Base-by-base conservation (phyloP, 352 stramenopile genomes). In the Phytophthora pluvialis region DNA sequence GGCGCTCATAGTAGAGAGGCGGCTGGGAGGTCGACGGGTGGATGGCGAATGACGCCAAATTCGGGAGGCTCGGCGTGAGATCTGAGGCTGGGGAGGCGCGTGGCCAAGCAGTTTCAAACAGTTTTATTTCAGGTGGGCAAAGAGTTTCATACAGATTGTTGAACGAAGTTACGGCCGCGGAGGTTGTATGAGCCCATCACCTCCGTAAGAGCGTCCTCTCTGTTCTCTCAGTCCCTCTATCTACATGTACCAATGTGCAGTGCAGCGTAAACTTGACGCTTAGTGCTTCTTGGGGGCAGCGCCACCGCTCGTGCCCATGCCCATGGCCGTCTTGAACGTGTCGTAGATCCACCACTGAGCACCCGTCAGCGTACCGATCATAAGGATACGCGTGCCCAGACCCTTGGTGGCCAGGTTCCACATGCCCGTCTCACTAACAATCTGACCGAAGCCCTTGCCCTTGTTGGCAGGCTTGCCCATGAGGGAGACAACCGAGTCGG, bases 401-500 rank as follows among this genome's bases (percentile, higher is more conserved):
- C 94, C 94, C 80, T 94, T 94, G 56, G 88, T 95, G 48, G 84
- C 84, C 49, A 95, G 71, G 73, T 94, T 93, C 51, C 77, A 60
- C 40, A 94, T 39, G 31, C 88, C 88, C 31, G 83, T 87, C 70
- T 95, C 88, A 55, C 68, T 89, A 40, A 86, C 86, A 47, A 98
- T 97, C 72, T 92, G 80, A 58, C 86, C 88, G n/a, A 97, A 91
- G 61, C 81, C 76, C 81, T 96, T 96, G 68, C 87, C 87, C 72
- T 92, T 91, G 86, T 97, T 97, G 63, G 92, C 84, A 26, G 83
- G 66, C 83, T 96, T 96, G 75, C 90, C 90, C 88, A 97, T 96
- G 81, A 99, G 98, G 46, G 97, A 99, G 65, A 99, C 93, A 51
- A 99, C 90, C 43, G 96, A 99, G 85, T 99, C 98, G 48, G 97